phyloP scores from a whole-genome alignment of 2,329 filamentous ascomycete species.

The Macroventuria anomochaeta region DNA sequence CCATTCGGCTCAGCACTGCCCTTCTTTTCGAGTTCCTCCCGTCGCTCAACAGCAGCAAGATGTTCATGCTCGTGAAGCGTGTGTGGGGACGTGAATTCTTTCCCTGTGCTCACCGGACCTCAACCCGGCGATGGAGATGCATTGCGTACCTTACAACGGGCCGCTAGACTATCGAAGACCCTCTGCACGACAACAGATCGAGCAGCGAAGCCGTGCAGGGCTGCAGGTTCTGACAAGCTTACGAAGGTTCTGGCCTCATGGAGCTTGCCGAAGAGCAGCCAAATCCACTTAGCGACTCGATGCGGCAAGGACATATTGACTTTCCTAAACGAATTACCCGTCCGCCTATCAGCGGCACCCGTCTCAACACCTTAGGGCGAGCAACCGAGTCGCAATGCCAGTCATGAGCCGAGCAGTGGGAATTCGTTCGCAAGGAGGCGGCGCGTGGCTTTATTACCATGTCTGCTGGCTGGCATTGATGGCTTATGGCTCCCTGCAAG shows the following conservation, averaged over 20 bases:
- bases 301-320: conserved; percentile 18
- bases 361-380: conserved; percentile 7
- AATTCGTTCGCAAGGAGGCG: conserved; percentile 26
- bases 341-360: conserved; percentile 25
- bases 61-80: conserved; percentile 11
- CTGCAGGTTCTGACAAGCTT: conserved; percentile 19
- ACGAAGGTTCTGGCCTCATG: conserved; percentile 13
- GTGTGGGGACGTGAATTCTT: neutral
- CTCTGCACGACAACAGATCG: conserved; percentile 15
- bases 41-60: neutral
- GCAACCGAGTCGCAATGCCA: conserved; percentile 21
- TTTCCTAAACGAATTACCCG: conserved; percentile 13
- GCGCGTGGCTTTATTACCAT: conserved; percentile 39
- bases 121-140: conserved; percentile 6
- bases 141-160: conserved; percentile 19
- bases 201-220: conserved; percentile 16
- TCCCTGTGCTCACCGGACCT: neutral
- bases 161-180: conserved; percentile 18
- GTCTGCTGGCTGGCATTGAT: conserved; percentile 22
- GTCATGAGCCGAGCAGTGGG: conserved; percentile 28
- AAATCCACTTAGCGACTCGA: conserved; percentile 7
- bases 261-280: conserved; percentile 5
- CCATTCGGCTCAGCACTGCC: neutral
- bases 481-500: conserved; percentile 34
- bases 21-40: neutral